Base-by-base conservation (phyloP, 768 basidiomycete genomes). In the Fistulinella prunicolor region DNA sequence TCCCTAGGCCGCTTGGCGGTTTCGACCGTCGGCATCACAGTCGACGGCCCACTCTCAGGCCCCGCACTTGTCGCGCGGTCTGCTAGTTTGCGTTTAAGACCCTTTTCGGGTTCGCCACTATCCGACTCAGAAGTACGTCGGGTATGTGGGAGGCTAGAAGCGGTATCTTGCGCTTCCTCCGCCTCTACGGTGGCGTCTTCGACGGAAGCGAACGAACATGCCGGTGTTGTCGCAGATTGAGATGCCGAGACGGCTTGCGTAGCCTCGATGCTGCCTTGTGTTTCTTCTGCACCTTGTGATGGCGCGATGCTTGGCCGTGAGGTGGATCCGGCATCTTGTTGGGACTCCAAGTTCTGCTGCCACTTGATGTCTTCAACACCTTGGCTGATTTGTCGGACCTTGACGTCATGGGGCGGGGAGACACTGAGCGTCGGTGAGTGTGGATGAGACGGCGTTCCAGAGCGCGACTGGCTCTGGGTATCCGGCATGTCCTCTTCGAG, bases 371-470 rank as follows among this genome's bases (percentile, higher is more conserved):
- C 87, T 64, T 87, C 86, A 26, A 89, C 86, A 22, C 85, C 83
- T 59, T 82, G 82, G 53, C 85, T 87, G 57, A 88, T 86, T 70
- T 88, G 86, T 43, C 84, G 78, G 49, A 86, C 80, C 72, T 86
- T 89, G 69, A 85, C 79, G 66, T 89, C 86, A 55, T 82, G 79
- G 3, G 82, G 84, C 4, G 89, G 86, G n/a, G 89, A 89, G 46
- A 73, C 75, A 44, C 74, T 73, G 26, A 64, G 58, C 4, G 38
- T 56, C 3, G 62, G 64, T 0, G 64, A 66, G 20, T 61, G 54
- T 2, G 68, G 58, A 17, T 60, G 40, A 5, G 69, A 63, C 3
- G 67, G 66, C 0, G 64, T 67, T 34, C 56, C 57, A n/a, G 66
- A 62, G 44, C 55, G 63, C 58, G 43, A 79, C 75, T 41, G 75